Conservation (phyloP, 306 rosid species). For the Vigna radiata region DNA sequence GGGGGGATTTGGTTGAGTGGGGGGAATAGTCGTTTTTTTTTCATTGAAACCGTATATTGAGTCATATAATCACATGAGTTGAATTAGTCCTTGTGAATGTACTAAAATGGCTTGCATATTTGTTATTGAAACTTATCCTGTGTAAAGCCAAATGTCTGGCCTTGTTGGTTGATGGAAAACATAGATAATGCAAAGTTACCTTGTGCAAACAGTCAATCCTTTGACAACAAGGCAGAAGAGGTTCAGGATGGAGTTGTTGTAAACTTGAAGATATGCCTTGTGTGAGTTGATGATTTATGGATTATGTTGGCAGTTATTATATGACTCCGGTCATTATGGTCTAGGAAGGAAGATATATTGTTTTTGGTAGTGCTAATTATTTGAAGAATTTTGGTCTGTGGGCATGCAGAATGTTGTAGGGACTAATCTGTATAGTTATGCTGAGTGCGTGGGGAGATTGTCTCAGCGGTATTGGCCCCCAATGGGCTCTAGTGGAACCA, state of each 20-base stretch:
- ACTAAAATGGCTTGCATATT: not conserved
- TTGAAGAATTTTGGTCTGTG: constrained; percentile 3
- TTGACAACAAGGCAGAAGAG: not conserved
- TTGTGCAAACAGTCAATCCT: not conserved
- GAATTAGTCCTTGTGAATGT: not conserved
- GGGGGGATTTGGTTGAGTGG: not conserved
- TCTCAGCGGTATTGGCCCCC: not conserved
- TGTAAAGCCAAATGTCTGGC: not conserved
- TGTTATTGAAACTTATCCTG: not conserved
- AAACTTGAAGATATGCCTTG: not conserved
- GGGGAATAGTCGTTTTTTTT: not conserved
- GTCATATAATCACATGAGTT: not conserved
- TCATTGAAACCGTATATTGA: not conserved
- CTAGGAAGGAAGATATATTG: not conserved
- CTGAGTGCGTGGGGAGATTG: not conserved
- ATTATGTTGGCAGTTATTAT: not conserved
- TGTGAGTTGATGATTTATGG: not conserved
- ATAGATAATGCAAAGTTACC: not conserved
- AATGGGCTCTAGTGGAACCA: not conserved
- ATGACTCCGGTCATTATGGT: not conserved
- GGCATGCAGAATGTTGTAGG: not conserved
- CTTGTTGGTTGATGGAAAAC: constrained; percentile 7
- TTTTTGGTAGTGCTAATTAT: not conserved
- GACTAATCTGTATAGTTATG: not conserved
- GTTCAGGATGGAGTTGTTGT: not conserved